A percentile compares a stretch with the other conserved stretches of the same genome.
Conservation (phyloP, 805 yeast genomes). For the Candida orba region DNA sequence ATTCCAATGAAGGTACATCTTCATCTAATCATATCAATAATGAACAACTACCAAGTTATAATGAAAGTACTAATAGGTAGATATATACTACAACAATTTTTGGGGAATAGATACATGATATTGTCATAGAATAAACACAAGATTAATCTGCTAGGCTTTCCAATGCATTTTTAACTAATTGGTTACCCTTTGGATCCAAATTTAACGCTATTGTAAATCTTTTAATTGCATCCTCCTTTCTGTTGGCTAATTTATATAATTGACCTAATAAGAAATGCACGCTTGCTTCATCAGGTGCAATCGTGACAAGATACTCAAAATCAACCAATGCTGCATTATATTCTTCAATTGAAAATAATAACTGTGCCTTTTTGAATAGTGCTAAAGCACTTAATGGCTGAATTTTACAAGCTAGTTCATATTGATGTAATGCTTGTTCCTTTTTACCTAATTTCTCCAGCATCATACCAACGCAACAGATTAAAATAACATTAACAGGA, state of each 20-base stretch:
- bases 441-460: conserved; percentile 66
- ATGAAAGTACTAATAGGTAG: conserved; percentile 1
- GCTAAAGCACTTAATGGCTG: conserved; percentile 87
- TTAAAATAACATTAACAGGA: conserved; percentile 81
- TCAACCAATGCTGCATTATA: conserved; percentile 66
- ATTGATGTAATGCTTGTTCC: conserved; percentile 71
- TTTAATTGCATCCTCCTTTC: conserved; percentile 69
- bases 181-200: conserved; percentile 88
- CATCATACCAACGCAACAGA: conserved; percentile 93
- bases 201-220: conserved; percentile 86
- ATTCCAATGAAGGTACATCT: not conserved
- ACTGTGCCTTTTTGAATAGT: conserved; percentile 80
- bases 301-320: conserved; percentile 60
- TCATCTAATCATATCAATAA: not conserved
- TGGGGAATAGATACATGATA: not conserved
- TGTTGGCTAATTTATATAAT: conserved; percentile 67
- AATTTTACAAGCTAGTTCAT: conserved; percentile 71
- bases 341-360: conserved; percentile 62
- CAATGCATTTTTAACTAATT: conserved; percentile 76
- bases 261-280: conserved; percentile 89
- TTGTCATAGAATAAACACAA: not conserved
- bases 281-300: conserved; percentile 93
- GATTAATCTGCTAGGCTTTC: conserved; percentile 32
- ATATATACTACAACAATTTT: not conserved
- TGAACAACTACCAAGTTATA: conserved; percentile 10